Evolutionary conservation across 306 rosid species (phyloP), one percentile per base, ranked within the genome.

Genomic region (Hippophae gyantsensis): DNA sequence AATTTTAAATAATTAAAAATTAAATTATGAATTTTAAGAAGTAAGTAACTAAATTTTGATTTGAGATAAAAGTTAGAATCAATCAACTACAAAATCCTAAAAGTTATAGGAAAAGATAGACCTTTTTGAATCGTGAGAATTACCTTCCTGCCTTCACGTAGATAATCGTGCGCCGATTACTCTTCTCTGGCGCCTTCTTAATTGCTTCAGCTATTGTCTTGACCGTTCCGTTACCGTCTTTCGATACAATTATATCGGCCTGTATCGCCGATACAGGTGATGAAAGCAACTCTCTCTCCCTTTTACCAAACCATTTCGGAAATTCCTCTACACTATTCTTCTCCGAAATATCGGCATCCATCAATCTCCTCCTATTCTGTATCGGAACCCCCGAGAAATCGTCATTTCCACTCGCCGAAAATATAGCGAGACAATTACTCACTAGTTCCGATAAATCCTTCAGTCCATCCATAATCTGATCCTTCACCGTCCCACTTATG

Each of bases 91-190:
- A 18, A 18, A 18, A 18, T 18, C 23, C 23, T 18, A 18, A 32
- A 32, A 32, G 38, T 32, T 2, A 2, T 18, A 60, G 1, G 7
- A 7, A 42, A 32, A n/a, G n/a, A 0, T 3, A 41, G 46, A 10
- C 6, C 18, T 7, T 45, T 44, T 56, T 8, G 18, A 13, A 23
- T 13, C 1, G 7, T 5, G 7, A 8, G 51, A 56, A 42, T 77
- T 83, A 92, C 99, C 94, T 93, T 88, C 99, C 99, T 72, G 92
- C 90, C 76, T n/a, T 88, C 60, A 93, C 70, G 79, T 88, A 81
- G 55, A 93, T 82, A 48, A 88, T 56, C 27, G 76, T 67, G 12
- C 97, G 84, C 5, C 70, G 84, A n/a, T 1, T 23, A 48, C 90
- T 58, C 18, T 71, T 54, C 47, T 85, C 82, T 0, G 99, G 97